Base-by-base conservation (phyloP, 768 basidiomycete genomes). In the Cyclocybe cylindracea region DNA sequence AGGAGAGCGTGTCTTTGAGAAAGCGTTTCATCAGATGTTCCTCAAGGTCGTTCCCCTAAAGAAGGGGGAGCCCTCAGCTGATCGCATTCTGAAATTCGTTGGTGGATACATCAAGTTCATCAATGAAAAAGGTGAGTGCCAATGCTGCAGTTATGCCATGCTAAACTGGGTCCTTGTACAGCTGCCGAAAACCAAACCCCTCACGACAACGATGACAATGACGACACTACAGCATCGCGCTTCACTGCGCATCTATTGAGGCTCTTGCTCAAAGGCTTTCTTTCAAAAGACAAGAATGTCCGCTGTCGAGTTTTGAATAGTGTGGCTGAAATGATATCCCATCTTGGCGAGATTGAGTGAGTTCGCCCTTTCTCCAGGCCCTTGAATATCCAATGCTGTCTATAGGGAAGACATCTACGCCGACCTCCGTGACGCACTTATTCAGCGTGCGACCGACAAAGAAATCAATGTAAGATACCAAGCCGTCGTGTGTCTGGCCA, bases 301-400 rank as follows among this genome's bases (percentile, higher is more conserved):
- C 82, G 95, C 5, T 96, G 85, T 63, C 84, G 95, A 14, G 85
- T 85, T 32, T 74, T 91, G 2, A 86, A 89, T 47, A 70, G 85
- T n/a, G 78, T 91, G 10, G 83, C 88, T 0, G 86, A 89, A 59
- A 86, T 94, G 78, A 82, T 96, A 10, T 79, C 83, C 0, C 81
- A 86, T 50, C 73, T 97, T 0, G 91, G 91, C 6, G 88, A 87
- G 69, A 79, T 98, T 50, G 92, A 95, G 94, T 97, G 63, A 48
- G 87, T 77, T 35, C 8, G 24, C 46, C 10, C 38, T 33, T 16
- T 18, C 43, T 34, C 7, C 10, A 5, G 38, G 42, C 24, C 38
- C 35, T 14, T 39, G 13, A 13, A 41, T 5, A 11, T 32, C 32
- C 16, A 50, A 33, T 34, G 46, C 36, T 43, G 24, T 32, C 18